phyloP scores from a whole-genome alignment of 192 early-diverging fungal genomes.

The Oehlia diaphana region DNA sequence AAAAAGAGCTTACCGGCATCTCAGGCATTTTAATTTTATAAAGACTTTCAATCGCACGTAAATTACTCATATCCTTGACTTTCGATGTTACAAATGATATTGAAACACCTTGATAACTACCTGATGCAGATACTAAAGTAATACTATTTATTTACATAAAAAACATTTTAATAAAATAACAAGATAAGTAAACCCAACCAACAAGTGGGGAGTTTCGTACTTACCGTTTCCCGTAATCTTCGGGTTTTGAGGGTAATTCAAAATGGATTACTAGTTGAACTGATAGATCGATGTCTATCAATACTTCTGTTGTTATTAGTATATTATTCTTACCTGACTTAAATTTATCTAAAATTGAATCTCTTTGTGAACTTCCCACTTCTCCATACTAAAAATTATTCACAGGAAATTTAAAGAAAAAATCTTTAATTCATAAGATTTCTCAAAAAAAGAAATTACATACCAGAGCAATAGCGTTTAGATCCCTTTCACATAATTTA shows the following conservation, averaged over 20 bases:
- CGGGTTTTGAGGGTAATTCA: neutral
- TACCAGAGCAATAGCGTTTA: constrained; percentile 94
- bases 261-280: neutral
- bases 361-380: constrained; percentile 95
- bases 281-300: constrained; percentile 97
- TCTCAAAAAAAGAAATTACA: neutral
- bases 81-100: constrained; percentile 11
- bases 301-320: constrained; percentile 96
- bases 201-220: no score
- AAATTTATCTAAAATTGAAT: constrained; percentile 99
- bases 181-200: neutral
- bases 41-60: constrained; percentile 9
- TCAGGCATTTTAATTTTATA: constrained; percentile 13
- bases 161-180: neutral
- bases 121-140: neutral
- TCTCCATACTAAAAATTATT: constrained; percentile 75
- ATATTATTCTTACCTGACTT: constrained; percentile 95
- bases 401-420: neutral
- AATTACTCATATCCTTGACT: neutral
- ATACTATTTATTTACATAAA: neutral
- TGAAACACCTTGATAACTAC: neutral
- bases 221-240: constrained; percentile 5
- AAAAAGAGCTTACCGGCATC: neutral
- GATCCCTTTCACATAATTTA: constrained; percentile 85
- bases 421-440: neutral